Evolutionary conservation across 1,284 basidiomycete species (phyloP).

Genomic region (Naganishia albida): DNA sequence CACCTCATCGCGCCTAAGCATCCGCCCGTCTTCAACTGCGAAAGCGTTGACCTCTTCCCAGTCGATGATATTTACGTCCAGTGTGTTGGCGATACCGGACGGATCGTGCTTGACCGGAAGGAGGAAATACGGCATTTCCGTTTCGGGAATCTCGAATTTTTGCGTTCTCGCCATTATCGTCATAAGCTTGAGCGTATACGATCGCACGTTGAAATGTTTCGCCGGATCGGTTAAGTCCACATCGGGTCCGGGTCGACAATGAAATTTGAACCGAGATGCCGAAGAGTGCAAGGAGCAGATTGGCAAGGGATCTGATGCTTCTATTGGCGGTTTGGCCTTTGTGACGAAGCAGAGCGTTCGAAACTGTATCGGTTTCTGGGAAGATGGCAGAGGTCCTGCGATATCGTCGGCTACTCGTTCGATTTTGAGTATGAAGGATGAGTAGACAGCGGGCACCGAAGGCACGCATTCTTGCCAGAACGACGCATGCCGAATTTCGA

Average conservation of each 20-base stretch:
- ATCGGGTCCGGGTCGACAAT: slow-evolving; percentile 10
- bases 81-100: no score
- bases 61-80: not conserved
- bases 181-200: slow-evolving; percentile 18
- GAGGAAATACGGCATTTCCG: slow-evolving; percentile 21
- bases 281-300: not conserved
- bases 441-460: not conserved
- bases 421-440: slow-evolving; percentile 14
- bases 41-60: slow-evolving; percentile 19
- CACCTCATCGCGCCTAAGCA: slow-evolving; percentile 10
- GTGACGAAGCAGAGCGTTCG: slow-evolving; percentile 21
- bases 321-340: slow-evolving; percentile 3
- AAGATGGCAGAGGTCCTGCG: no score
- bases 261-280: not conserved
- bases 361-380: slow-evolving; percentile 1
- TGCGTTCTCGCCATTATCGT: slow-evolving; percentile 7
- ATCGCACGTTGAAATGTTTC: not conserved
- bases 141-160: not conserved
- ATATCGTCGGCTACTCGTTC: not conserved
- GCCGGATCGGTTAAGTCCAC: slow-evolving; percentile 7
- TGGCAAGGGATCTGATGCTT: slow-evolving; percentile 8
- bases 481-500: slow-evolving; percentile 5
- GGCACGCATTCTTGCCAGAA: slow-evolving; percentile 16
- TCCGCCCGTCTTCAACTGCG: slow-evolving; percentile 4
- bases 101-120: slow-evolving; percentile 2